These are phyloP conservation scores for Colletotrichum truncatum DNA, from an alignment of 2,329 filamentous ascomycete genomes.

Conservation along the genomic window DNA sequence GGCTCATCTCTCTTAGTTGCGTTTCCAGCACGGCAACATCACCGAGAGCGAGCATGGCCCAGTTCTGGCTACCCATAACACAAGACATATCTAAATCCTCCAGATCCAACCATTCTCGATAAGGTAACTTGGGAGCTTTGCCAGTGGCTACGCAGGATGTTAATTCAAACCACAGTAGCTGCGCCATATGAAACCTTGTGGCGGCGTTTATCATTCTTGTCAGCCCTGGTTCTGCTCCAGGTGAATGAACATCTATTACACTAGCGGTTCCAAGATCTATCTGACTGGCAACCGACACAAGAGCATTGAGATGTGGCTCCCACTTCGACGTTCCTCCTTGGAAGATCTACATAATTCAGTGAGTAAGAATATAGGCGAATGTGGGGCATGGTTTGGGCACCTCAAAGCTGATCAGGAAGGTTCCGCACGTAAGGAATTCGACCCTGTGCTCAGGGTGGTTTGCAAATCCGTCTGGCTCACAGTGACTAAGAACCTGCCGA, in stretches of 20 bases:
- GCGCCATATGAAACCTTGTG: slow-evolving; percentile 19
- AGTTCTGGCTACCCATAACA: slow-evolving; percentile 27
- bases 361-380: neutral
- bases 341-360: slow-evolving; percentile 19
- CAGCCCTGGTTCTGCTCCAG: neutral
- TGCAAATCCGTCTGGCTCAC: slow-evolving; percentile 9
- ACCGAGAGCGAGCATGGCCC: slow-evolving; percentile 24
- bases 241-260: neutral
- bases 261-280: neutral
- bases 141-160: slow-evolving; percentile 21
- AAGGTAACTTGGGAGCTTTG: slow-evolving; percentile 2
- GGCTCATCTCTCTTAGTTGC: neutral
- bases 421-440: slow-evolving; percentile 37
- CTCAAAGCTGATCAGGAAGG: slow-evolving; percentile 38
- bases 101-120: slow-evolving; percentile 3
- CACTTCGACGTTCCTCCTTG: slow-evolving; percentile 22
- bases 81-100: slow-evolving; percentile 18
- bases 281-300: slow-evolving; percentile 1
- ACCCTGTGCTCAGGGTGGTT: slow-evolving; percentile 32
- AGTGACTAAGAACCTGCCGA: slow-evolving; percentile 29
- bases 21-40: slow-evolving; percentile 11
- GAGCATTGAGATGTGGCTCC: slow-evolving; percentile 21
- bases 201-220: slow-evolving; percentile 17
- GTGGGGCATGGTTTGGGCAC: slow-evolving; percentile 8
- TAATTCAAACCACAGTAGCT: slow-evolving; percentile 25